Conservation (phyloP, 805 yeast genomes). For the Blastobotrys muscicola region DNA sequence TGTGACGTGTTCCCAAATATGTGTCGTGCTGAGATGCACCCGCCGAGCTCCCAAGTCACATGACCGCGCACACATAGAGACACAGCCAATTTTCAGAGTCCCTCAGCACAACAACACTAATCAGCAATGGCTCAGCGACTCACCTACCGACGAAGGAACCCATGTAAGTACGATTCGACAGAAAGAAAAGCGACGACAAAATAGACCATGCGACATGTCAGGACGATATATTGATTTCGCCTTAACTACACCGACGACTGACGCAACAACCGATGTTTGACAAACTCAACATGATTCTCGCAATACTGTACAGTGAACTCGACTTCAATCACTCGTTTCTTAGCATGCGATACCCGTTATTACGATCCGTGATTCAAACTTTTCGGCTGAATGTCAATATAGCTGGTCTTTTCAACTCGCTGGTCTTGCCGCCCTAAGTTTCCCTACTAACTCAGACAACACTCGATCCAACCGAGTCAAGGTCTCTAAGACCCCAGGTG, state of each 20-base stretch:
- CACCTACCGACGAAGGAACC: slow-evolving; percentile 98
- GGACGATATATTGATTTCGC: slow-evolving; percentile 28
- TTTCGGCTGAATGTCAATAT: not conserved
- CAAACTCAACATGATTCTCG: not conserved
- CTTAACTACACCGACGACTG: slow-evolving; percentile 39
- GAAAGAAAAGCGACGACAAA: not conserved
- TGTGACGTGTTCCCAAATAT: no score
- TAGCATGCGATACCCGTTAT: no score
- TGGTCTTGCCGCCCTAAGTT: not conserved
- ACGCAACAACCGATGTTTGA: slow-evolving; percentile 9
- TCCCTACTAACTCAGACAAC: slow-evolving; percentile 56
- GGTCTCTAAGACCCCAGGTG: slow-evolving; percentile 99
- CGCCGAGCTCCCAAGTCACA: no score
- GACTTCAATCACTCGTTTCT: no score
- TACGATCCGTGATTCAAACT: slow-evolving; percentile 1
- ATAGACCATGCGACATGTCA: not conserved
- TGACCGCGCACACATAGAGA: no score
- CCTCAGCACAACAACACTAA: slow-evolving; percentile 5
- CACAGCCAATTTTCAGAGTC: no score
- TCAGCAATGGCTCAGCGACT: slow-evolving; percentile 96
- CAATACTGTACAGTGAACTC: not conserved
- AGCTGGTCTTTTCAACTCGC: not conserved
- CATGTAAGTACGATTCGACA: slow-evolving; percentile 62
- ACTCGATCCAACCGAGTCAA: slow-evolving; percentile 99
- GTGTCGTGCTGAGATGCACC: no score